Conservation (phyloP, 768 basidiomycete genomes). For the Trametes meyenii region DNA sequence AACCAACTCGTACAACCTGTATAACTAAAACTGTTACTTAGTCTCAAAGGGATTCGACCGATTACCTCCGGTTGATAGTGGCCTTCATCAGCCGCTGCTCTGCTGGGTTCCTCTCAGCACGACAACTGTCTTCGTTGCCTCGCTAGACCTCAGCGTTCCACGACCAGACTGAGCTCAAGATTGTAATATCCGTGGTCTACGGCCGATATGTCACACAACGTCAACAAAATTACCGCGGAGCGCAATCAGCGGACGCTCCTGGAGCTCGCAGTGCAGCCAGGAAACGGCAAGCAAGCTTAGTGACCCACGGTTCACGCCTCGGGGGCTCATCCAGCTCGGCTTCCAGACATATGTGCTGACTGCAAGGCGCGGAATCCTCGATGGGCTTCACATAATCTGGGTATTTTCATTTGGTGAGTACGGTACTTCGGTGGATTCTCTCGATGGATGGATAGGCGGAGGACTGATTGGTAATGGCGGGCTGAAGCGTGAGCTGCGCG, state of each 20-base stretch:
- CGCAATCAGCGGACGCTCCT: slow-evolving; percentile 67
- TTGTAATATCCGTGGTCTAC: too few relatives aligned
- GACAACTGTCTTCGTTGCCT: too few relatives aligned
- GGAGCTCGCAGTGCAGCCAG: slow-evolving; percentile 71
- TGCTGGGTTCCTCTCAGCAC: too few relatives aligned
- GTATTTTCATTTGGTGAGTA: slow-evolving; percentile 85
- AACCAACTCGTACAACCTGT: too few relatives aligned
- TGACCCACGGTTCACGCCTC: neutral
- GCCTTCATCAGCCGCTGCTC: too few relatives aligned
- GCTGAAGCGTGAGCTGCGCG: slow-evolving; percentile 76
- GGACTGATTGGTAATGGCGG: neutral
- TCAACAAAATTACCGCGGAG: slow-evolving; percentile 64
- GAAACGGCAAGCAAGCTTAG: slow-evolving; percentile 64
- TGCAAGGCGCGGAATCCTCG: slow-evolving; percentile 85
- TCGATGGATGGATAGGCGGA: neutral
- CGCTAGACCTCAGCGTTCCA: too few relatives aligned
- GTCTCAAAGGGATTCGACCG: too few relatives aligned
- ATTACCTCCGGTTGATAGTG: too few relatives aligned
- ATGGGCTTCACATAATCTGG: slow-evolving; percentile 90
- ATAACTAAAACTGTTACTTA: too few relatives aligned
- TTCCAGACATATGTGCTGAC: slow-evolving; percentile 84
- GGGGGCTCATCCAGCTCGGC: neutral
- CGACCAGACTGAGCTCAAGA: too few relatives aligned
- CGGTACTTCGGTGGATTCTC: neutral
- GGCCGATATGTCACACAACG: slow-evolving; percentile 15